Evolutionary conservation across 225 moss, liverwort and hornwort genomes (phyloP).

Genomic region (Climacium dendroides): DNA sequence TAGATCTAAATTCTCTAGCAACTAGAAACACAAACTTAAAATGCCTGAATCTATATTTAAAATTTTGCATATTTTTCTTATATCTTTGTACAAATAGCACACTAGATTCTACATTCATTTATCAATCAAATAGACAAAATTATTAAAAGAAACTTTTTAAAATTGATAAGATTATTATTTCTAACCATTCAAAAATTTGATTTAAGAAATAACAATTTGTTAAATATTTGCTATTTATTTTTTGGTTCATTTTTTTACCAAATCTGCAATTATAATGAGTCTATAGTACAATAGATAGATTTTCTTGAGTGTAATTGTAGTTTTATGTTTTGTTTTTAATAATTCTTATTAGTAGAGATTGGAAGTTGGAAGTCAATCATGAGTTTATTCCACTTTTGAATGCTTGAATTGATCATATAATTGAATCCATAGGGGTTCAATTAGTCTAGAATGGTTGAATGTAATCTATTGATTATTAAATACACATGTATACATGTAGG

Average conservation of each 20-base stretch:
- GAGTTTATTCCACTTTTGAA: background rate
- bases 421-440: background rate
- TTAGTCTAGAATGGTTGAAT: background rate
- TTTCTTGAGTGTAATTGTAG: rapidly evolving
- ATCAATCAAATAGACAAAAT: background rate
- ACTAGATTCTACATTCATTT: rapidly evolving
- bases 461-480: background rate
- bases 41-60: background rate
- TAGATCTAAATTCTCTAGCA: background rate
- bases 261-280: background rate
- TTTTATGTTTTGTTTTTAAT: no score
- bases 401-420: background rate
- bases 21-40: rapidly evolving
- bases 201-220: no score
- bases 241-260: rapidly evolving
- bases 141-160: background rate
- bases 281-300: background rate
- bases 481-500: background rate
- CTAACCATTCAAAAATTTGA: background rate
- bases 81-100: background rate
- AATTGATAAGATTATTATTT: background rate
- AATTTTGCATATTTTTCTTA: background rate
- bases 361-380: background rate
- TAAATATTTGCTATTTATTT: no score
- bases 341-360: background rate